A percentile compares a stretch with the other conserved stretches of the same genome.
Evolutionary conservation across 805 yeast genomes (phyloP).

Genomic region (Candida arabinofermentans): DNA sequence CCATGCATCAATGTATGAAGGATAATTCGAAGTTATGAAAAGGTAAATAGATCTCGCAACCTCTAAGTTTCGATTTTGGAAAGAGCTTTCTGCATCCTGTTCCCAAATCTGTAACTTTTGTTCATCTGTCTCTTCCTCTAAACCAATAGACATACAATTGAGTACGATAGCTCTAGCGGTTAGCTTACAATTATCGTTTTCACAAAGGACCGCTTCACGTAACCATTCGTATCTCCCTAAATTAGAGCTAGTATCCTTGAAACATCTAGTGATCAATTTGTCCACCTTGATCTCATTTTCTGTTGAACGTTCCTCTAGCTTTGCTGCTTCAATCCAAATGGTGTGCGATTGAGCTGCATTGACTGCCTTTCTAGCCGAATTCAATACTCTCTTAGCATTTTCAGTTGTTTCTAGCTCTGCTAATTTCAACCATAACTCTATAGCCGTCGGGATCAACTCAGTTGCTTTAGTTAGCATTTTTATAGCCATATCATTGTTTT

Average conservation of each 20-base stretch:
- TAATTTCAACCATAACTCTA: slow-evolving; percentile 62
- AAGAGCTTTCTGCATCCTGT: slow-evolving; percentile 33
- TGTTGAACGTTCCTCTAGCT: slow-evolving; percentile 55
- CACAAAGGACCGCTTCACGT: slow-evolving; percentile 50
- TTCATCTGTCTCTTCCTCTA: slow-evolving; percentile 23
- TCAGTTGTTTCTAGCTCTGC: slow-evolving; percentile 41
- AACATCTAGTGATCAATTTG: slow-evolving; percentile 47
- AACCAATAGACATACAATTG: slow-evolving; percentile 33
- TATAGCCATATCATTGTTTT: slow-evolving; percentile 41
- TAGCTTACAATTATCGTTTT: slow-evolving; percentile 38
- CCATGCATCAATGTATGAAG: slow-evolving; percentile 49
- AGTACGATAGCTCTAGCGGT: slow-evolving; percentile 54
- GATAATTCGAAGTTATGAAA: slow-evolving; percentile 42
- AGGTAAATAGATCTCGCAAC: slow-evolving; percentile 47
- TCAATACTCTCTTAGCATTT: slow-evolving; percentile 52
- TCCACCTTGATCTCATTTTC: slow-evolving; percentile 42
- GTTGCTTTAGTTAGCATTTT: slow-evolving; percentile 62
- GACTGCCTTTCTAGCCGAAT: slow-evolving; percentile 54
- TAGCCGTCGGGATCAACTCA: slow-evolving; percentile 60
- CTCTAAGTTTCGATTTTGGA: slow-evolving; percentile 22
- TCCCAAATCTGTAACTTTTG: slow-evolving; percentile 28
- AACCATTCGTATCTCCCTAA: slow-evolving; percentile 48
- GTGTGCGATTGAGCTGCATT: slow-evolving; percentile 43
- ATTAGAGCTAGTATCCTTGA: slow-evolving; percentile 36
- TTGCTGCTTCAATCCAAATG: slow-evolving; percentile 69